These are phyloP conservation scores for Penicillium sp. DNA, from an alignment of 2,329 filamentous ascomycete genomes.

Conservation along the genomic window DNA sequence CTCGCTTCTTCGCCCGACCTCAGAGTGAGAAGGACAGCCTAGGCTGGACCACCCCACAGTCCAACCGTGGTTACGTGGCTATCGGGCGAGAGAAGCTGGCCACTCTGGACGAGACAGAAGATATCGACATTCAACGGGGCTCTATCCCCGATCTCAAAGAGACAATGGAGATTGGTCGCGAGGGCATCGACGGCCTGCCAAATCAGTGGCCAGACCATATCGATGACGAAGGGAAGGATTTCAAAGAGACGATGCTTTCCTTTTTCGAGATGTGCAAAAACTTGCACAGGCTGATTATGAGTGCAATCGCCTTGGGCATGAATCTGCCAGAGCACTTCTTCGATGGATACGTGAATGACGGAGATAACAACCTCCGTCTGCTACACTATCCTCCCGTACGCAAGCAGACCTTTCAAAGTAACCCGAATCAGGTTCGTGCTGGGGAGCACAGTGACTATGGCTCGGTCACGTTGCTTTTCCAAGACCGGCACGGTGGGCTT, in stretches of 20 bases:
- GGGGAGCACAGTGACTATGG: slow-evolving; percentile 70
- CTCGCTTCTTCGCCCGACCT: slow-evolving; percentile 65
- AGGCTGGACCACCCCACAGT: slow-evolving; percentile 66
- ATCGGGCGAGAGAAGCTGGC: slow-evolving; percentile 69
- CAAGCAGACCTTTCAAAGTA: slow-evolving; percentile 61
- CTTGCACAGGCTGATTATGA: slow-evolving; percentile 74
- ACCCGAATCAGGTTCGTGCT: slow-evolving; percentile 67
- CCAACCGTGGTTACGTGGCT: slow-evolving; percentile 69
- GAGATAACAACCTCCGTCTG: slow-evolving; percentile 67
- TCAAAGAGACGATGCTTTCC: slow-evolving; percentile 65
- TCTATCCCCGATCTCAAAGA: slow-evolving; percentile 54
- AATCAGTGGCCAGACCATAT: slow-evolving; percentile 70
- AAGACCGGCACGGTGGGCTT: slow-evolving; percentile 54
- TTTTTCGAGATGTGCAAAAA: slow-evolving; percentile 73
- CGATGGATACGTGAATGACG: slow-evolving; percentile 65
- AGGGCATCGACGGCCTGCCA: slow-evolving; percentile 57
- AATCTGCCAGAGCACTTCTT: slow-evolving; percentile 68
- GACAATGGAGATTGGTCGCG: slow-evolving; percentile 57
- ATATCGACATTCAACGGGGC: slow-evolving; percentile 56
- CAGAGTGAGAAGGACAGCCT: slow-evolving; percentile 60
- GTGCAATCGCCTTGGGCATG: slow-evolving; percentile 78
- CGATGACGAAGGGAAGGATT: slow-evolving; percentile 54
- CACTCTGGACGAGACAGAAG: slow-evolving; percentile 50
- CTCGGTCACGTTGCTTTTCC: slow-evolving; percentile 51
- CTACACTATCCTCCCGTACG: slow-evolving; percentile 71